Evolutionary conservation across 2,329 filamentous ascomycete species (phyloP).

Genomic region (Chrysoporthe puriensis): DNA sequence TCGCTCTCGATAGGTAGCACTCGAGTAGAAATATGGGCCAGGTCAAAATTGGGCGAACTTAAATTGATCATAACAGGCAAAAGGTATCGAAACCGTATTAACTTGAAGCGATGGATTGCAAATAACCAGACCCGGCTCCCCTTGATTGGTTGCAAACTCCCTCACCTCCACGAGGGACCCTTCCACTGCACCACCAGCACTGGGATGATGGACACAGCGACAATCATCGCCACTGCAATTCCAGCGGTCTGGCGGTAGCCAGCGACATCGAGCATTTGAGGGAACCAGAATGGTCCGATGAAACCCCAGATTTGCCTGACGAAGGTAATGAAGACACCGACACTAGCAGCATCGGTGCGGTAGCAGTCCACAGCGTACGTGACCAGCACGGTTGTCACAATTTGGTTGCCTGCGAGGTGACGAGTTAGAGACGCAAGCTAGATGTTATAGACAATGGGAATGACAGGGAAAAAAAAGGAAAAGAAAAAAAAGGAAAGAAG

Average conservation of each 20-base stretch:
- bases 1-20: background rate
- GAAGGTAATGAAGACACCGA: constrained; percentile 63
- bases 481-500: background rate
- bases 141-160: background rate
- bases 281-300: constrained; percentile 48
- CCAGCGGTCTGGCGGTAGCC: constrained; percentile 41
- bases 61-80: background rate
- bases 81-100: background rate
- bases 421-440: background rate
- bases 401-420: constrained; percentile 53
- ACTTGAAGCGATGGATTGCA: background rate
- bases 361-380: constrained; percentile 65
- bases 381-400: constrained; percentile 62
- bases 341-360: constrained; percentile 52
- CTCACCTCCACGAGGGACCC: constrained; percentile 25
- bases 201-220: constrained; percentile 30
- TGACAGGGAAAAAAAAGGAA: background rate
- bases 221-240: constrained; percentile 42
- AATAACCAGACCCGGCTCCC: background rate
- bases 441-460: background rate
- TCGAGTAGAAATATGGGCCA: background rate
- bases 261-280: constrained; percentile 42
- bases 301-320: constrained; percentile 54
- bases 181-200: constrained; percentile 30
- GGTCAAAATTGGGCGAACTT: background rate